Base-by-base conservation (phyloP, 192 early-diverging fungal genomes). In the Umbelopsis ramanniana region DNA sequence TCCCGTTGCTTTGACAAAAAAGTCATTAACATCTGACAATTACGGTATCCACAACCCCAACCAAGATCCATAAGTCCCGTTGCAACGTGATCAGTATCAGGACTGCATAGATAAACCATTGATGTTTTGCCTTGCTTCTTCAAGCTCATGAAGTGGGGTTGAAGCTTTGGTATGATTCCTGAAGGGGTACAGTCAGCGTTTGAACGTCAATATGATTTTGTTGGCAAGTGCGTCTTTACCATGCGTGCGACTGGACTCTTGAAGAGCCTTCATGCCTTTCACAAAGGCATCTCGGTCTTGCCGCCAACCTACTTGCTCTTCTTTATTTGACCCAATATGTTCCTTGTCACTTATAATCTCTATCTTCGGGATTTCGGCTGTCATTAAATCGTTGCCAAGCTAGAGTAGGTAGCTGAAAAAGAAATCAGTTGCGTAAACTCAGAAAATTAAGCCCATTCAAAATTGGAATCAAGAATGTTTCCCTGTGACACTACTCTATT, bases 11-110 rank as follows among this genome's bases (percentile, higher is more conserved):
- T 33, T 11, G 77, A 67, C 12, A 89, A 40, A 35, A 83, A 86
- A 9, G 85, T 84, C 26, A 93, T 69, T 3, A 91, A 73, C 86
- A 89, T 91, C 68, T 91, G 90, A 33, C 83, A 82, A 73, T 91
- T 93, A 15, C 90, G 82, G 68, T 93, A 91, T 3, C 90, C 92
- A 54, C 92, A 93, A 4, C 85, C 90, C 90, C 89, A 93, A 6
- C 86, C 86, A 15, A 82, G 74, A 71, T 91, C 89, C 3, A 72
- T 52, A 21, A 76, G 60, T 19, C 72, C 74, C 12, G 74, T 73
- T 1, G 71, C 46, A 4, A 80, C 46, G 55, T 80, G 74, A 10
- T 73, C 79, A 23, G 71, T 76, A 4, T 22, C 22, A 1, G 74
- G 68, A 47, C 72, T 76, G 40, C 75, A 80, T 4, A 80, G 45